Evolutionary conservation across 495 filamentous ascomycete species (phyloP).

Genomic region (Mytilinidion resinicola): DNA sequence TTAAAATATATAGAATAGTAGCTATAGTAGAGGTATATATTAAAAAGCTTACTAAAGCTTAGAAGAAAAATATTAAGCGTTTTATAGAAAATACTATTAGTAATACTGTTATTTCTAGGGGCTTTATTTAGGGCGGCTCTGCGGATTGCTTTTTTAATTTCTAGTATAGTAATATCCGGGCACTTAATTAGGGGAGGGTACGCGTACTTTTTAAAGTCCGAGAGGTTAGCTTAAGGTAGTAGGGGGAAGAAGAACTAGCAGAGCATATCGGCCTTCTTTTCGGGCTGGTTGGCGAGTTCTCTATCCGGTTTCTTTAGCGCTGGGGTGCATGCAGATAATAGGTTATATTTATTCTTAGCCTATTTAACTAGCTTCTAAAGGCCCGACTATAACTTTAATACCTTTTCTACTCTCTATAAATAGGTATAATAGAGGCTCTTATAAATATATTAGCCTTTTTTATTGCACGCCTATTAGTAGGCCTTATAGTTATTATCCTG

Average conservation of each 20-base stretch:
- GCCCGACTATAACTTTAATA: neutral
- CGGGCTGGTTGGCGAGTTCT: neutral
- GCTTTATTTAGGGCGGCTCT: slow-evolving; percentile 27
- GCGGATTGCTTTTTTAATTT: slow-evolving; percentile 25
- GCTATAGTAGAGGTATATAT: slow-evolving; percentile 10
- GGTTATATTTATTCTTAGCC: slow-evolving; percentile 3
- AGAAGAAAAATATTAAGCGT: slow-evolving; percentile 5
- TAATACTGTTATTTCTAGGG: slow-evolving; percentile 26
- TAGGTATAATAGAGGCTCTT: neutral
- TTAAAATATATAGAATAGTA: slow-evolving; percentile 31
- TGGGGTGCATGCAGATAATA: slow-evolving; percentile 1
- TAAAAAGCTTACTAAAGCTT: slow-evolving; percentile 1
- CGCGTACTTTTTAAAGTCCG: slow-evolving; percentile 16
- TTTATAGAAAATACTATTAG: slow-evolving; percentile 12
- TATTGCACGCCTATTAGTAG: slow-evolving; percentile 1
- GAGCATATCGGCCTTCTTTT: neutral
- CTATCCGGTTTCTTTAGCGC: slow-evolving; percentile 2
- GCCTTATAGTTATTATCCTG: slow-evolving; percentile 1
- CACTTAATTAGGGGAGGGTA: slow-evolving; percentile 24
- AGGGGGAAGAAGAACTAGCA: slow-evolving; percentile 29
- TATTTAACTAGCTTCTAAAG: slow-evolving; percentile 9
- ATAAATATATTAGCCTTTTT: neutral
- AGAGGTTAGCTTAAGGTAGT: slow-evolving; percentile 25
- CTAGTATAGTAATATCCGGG: slow-evolving; percentile 16
- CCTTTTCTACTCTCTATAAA: slow-evolving; percentile 5